Conservation (phyloP, 163 green algal genomes). For the Scenedesmus sp. region DNA sequence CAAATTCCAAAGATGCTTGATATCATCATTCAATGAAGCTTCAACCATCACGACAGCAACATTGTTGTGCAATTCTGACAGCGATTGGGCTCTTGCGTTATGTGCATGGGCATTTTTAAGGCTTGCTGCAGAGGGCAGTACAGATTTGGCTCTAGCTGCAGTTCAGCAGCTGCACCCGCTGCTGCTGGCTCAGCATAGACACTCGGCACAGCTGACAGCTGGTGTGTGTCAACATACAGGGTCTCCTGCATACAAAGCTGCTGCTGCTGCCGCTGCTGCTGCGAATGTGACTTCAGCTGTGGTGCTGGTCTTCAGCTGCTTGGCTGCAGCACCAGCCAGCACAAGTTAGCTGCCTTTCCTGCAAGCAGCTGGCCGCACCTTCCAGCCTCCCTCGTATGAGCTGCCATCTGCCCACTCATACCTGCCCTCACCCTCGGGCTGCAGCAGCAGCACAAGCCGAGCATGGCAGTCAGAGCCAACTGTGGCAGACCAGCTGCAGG, state of each 20-base stretch:
- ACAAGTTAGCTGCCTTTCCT: constrained; percentile 41
- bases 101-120: no score
- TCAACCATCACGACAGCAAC: background rate
- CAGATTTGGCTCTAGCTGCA: no score
- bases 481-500: background rate
- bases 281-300: background rate
- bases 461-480: no score
- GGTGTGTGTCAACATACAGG: background rate
- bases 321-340: background rate
- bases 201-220: background rate
- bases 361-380: constrained; percentile 54
- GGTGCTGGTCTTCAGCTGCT: background rate
- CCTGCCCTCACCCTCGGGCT: constrained; percentile 74
- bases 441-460: background rate
- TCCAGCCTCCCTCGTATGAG: constrained; percentile 88
- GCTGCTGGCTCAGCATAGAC: background rate
- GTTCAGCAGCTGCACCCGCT: no score
- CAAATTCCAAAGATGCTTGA: background rate
- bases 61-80: no score
- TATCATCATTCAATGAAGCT: background rate
- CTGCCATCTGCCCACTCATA: constrained; percentile 89
- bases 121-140: no score
- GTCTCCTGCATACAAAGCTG: background rate
- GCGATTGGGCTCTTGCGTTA: no score
- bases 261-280: constrained; percentile 48